Percentiles rank a stretch among this genome's conserved stretches.
These are phyloP conservation scores for Colletotrichum eleusines DNA, from an alignment of 2,329 filamentous ascomycete genomes.

Conservation along the genomic window DNA sequence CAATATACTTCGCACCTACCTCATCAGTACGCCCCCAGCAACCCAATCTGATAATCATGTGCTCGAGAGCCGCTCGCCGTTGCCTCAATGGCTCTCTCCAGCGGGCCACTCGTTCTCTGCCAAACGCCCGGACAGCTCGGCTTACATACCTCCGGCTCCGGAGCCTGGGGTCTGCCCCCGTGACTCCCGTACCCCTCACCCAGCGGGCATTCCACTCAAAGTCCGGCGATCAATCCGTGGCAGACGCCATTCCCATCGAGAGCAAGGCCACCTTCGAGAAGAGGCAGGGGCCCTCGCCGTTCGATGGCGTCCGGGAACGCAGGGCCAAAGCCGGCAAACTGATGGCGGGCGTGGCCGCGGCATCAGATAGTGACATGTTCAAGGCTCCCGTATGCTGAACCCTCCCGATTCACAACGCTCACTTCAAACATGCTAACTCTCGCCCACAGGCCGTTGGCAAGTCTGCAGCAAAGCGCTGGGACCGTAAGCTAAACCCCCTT, in stretches of 20 bases:
- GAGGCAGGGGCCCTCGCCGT: conserved; percentile 40
- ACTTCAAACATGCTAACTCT: conserved; percentile 34
- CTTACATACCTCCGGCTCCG: conserved; percentile 39
- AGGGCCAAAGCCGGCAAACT: conserved; percentile 79
- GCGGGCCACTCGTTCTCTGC: conserved; percentile 18
- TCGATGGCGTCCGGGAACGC: conserved; percentile 75
- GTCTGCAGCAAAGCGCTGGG: conserved; percentile 85
- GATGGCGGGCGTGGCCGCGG: conserved; percentile 80
- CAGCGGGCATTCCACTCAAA: conserved; percentile 36
- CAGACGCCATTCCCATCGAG: conserved; percentile 40
- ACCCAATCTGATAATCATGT: conserved; percentile 23
- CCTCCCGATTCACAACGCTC: background rate
- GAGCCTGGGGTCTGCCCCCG: conserved; percentile 14
- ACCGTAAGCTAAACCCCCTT: conserved; percentile 73
- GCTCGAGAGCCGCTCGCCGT: conserved; percentile 19
- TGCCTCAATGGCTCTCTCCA: conserved; percentile 34
- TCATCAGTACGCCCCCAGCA: background rate
- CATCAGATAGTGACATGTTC: conserved; percentile 84
- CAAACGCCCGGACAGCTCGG: conserved; percentile 27
- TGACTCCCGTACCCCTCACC: conserved; percentile 1
- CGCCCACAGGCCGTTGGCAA: conserved; percentile 61
- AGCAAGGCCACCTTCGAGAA: conserved; percentile 40
- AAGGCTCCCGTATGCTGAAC: conserved; percentile 73
- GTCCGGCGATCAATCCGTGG: conserved; percentile 36
- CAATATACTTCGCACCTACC: background rate